phyloP scores from a whole-genome alignment of 148 eudicot genomes.

The Camellia granthamiana region DNA sequence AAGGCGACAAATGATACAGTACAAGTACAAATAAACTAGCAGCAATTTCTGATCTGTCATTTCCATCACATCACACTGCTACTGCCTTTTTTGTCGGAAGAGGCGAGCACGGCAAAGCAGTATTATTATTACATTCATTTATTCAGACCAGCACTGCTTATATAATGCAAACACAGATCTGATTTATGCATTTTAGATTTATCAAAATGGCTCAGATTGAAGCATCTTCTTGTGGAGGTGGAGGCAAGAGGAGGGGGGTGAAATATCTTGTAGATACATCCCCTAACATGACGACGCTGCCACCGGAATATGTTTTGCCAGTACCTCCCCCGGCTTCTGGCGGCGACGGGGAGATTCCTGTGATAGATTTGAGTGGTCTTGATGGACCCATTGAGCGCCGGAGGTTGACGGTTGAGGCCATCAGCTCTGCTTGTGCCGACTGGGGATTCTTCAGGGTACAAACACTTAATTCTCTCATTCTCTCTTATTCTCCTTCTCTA shows the following conservation, averaged over 20 bases:
- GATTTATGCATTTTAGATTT: too few relatives aligned
- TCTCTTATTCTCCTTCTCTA: neutral
- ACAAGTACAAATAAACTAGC: too few relatives aligned
- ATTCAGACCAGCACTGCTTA: too few relatives aligned
- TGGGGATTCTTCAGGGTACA: constrained; percentile 30
- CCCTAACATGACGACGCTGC: neutral
- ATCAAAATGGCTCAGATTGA: too few relatives aligned
- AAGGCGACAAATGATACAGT: too few relatives aligned
- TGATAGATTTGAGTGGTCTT: constrained; percentile 24
- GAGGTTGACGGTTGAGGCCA: constrained; percentile 6
- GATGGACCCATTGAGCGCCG: constrained; percentile 1
- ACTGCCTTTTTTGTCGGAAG: too few relatives aligned
- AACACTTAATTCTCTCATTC: neutral
- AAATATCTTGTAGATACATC: neutral
- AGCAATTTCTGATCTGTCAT: too few relatives aligned
- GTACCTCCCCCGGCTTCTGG: neutral
- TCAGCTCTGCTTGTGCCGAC: constrained; percentile 21
- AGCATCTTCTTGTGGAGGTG: too few relatives aligned
- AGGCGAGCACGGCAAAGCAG: too few relatives aligned
- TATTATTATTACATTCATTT: too few relatives aligned
- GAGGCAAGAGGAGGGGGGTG: neutral
- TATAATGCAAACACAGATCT: too few relatives aligned
- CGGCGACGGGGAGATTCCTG: constrained; percentile 5
- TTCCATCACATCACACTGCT: too few relatives aligned
- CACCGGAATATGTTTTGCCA: constrained; percentile 11